phyloP scores from a whole-genome alignment of 805 yeast species.

The Metschnikowia continentalis region DNA sequence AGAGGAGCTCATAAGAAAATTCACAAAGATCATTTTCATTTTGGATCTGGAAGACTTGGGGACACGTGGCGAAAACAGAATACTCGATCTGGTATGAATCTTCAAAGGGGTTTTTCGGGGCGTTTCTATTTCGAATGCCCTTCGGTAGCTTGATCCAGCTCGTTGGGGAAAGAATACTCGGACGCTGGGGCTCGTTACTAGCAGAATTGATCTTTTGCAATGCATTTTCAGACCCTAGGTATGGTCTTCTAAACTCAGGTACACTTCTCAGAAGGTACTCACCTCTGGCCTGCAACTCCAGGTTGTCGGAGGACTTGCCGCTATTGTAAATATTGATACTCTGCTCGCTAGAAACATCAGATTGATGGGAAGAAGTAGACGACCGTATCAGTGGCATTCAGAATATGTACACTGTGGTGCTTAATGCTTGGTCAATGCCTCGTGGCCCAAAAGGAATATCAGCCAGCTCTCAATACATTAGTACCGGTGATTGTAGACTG shows the following conservation, averaged over 20 bases:
- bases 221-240: neutral
- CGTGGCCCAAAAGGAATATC: neutral
- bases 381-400: neutral
- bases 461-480: neutral
- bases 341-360: neutral
- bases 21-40: slow-evolving; percentile 16
- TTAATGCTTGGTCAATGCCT: neutral
- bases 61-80: slow-evolving; percentile 47
- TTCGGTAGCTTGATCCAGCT: slow-evolving; percentile 20
- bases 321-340: neutral
- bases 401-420: neutral
- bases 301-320: neutral
- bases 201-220: neutral
- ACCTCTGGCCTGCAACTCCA: neutral
- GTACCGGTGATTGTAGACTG: neutral
- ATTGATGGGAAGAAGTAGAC: neutral
- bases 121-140: slow-evolving; percentile 1
- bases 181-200: neutral
- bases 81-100: slow-evolving; percentile 45
- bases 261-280: neutral
- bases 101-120: slow-evolving; percentile 13
- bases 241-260: neutral
- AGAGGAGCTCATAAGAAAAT: slow-evolving; percentile 11
- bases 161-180: slow-evolving; percentile 24
- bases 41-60: slow-evolving; percentile 14